Evolutionary conservation across 192 early-diverging fungal species (phyloP).

Genomic region (Haplosporangium gracile): DNA sequence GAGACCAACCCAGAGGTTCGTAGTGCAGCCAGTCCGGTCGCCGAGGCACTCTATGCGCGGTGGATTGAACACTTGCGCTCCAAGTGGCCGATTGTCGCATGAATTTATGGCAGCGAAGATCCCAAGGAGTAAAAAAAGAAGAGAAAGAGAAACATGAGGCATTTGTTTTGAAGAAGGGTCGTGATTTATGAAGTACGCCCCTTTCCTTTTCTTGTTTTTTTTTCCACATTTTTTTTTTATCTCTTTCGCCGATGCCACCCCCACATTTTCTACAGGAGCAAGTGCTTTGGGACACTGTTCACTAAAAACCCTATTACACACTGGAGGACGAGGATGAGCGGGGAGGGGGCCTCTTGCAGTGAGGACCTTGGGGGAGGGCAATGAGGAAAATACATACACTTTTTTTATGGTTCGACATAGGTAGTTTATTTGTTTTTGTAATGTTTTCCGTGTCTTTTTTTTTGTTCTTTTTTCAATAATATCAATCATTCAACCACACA

Average conservation of each 20-base stretch:
- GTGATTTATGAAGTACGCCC: neutral
- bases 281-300: neutral
- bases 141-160: neutral
- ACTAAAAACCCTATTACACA: neutral
- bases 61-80: slow-evolving; percentile 60
- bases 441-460: neutral
- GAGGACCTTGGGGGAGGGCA: neutral
- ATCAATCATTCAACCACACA: neutral
- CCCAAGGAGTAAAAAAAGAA: slow-evolving; percentile 30
- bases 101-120: slow-evolving; percentile 57
- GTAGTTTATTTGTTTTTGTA: neutral
- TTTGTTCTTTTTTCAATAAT: neutral
- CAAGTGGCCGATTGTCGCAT: slow-evolving; percentile 63
- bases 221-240: slow-evolving; percentile 26
- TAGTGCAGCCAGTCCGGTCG: slow-evolving; percentile 42
- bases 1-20: slow-evolving; percentile 27
- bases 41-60: slow-evolving; percentile 54
- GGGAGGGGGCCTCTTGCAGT: neutral
- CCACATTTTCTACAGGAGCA: neutral
- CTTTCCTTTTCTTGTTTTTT: slow-evolving; percentile 9
- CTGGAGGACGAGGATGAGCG: neutral
- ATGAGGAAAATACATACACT: neutral
- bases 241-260: slow-evolving; percentile 10
- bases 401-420: neutral
- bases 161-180: neutral